Percentiles rank a stretch among this genome's conserved stretches.
Conservation (phyloP, 352 stramenopile species). For the Phytophthora ramorum region DNA sequence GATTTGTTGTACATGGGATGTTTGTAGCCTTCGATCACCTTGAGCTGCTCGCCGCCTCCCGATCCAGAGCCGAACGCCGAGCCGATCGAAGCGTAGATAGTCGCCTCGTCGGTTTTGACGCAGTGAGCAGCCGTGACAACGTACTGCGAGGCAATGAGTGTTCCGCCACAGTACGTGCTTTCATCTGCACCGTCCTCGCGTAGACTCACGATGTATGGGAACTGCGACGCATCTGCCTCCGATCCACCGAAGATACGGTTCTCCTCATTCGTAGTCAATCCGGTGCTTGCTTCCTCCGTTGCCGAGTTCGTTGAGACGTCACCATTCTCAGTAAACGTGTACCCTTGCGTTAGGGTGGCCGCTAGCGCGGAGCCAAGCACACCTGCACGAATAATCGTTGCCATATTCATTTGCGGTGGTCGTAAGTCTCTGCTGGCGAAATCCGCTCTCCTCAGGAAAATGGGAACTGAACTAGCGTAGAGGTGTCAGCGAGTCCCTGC, state of each 20-base stretch:
- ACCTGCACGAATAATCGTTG: slow-evolving; percentile 18
- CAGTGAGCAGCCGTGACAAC: slow-evolving; percentile 81
- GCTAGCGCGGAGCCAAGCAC: slow-evolving; percentile 29
- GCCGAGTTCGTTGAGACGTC: slow-evolving; percentile 21
- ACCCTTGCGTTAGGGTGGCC: slow-evolving; percentile 24
- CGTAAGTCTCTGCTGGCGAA: slow-evolving; percentile 14
- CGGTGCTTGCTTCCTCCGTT: slow-evolving; percentile 25
- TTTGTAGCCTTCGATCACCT: slow-evolving; percentile 47
- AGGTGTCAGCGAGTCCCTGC: background rate
- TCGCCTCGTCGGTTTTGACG: slow-evolving; percentile 47
- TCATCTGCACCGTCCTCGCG: slow-evolving; percentile 43
- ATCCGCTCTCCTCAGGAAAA: slow-evolving; percentile 31
- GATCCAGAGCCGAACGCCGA: slow-evolving; percentile 51
- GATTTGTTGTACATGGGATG: slow-evolving; percentile 67
- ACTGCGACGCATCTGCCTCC: slow-evolving; percentile 56
- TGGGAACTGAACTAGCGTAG: slow-evolving; percentile 12
- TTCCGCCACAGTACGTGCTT: slow-evolving; percentile 70
- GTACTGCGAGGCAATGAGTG: slow-evolving; percentile 67
- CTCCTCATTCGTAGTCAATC: slow-evolving; percentile 45
- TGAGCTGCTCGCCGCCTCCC: slow-evolving; percentile 54
- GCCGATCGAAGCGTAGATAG: slow-evolving; percentile 62
- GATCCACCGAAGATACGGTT: slow-evolving; percentile 67
- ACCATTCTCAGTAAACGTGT: slow-evolving; percentile 41
- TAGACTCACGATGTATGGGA: slow-evolving; percentile 66
- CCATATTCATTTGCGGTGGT: slow-evolving; percentile 28